Evolutionary conservation across 2,329 filamentous ascomycete species (phyloP).

Genomic region (Fusarium humuli): DNA sequence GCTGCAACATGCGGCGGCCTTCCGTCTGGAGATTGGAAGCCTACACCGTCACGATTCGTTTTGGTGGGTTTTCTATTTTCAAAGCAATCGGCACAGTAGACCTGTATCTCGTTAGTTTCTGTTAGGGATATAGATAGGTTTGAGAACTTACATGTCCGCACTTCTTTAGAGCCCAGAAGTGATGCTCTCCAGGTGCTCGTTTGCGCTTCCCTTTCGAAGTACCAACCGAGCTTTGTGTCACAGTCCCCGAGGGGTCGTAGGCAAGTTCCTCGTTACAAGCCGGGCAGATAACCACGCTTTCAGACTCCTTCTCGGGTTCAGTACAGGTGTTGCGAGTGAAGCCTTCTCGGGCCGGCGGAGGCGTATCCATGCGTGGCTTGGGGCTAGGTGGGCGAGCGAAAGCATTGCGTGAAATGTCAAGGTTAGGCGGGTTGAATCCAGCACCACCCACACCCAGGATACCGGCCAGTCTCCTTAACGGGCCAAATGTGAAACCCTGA

Average conservation of each 20-base stretch:
- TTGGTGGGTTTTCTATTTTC: conserved; percentile 63
- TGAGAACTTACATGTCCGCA: conserved; percentile 85
- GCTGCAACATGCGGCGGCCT: conserved; percentile 41
- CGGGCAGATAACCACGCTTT: conserved; percentile 82
- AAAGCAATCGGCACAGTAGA: conserved; percentile 72
- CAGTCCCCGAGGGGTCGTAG: conserved; percentile 67
- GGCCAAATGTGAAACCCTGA: conserved; percentile 39
- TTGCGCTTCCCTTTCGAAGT: conserved; percentile 56
- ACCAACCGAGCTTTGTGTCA: conserved; percentile 30
- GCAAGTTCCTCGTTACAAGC: conserved; percentile 88
- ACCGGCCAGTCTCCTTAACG: conserved; percentile 45
- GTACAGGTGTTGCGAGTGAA: conserved; percentile 78
- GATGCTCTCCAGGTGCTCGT: conserved; percentile 72
- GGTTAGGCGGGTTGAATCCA: conserved; percentile 36
- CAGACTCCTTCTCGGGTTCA: conserved; percentile 61
- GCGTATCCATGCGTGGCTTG: conserved; percentile 69
- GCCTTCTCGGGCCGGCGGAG: conserved; percentile 74
- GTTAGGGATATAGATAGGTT: not conserved
- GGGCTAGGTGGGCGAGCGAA: conserved; percentile 51
- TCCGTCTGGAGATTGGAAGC: conserved; percentile 53
- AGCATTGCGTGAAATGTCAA: conserved; percentile 47
- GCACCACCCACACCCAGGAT: conserved; percentile 42
- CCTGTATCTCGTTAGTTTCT: conserved; percentile 54
- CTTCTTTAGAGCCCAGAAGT: conserved; percentile 91
- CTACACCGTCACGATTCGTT: conserved; percentile 48